Evolutionary conservation across 1,139 yeast species (phyloP), one percentile per base, ranked within the genome.

Genomic region (Waltiozyma sp.): DNA sequence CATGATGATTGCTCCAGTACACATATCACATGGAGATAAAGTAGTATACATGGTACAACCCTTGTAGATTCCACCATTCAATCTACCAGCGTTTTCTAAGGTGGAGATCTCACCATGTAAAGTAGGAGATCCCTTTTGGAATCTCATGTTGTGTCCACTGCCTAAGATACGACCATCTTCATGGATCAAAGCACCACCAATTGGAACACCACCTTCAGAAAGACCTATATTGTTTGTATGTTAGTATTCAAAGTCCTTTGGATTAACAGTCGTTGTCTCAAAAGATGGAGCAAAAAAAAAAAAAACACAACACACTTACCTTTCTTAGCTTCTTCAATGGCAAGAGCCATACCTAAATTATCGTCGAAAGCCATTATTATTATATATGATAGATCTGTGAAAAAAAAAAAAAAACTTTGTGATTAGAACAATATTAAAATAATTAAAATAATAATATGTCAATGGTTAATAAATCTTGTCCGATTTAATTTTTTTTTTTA

Each of bases 51-150:
- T 77, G 50, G 81, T 83, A 63, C 80, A 80, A 57, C 69, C 73
- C 65, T 72, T 84, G 70, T 83, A 83, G 23, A 70, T 71, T 34
- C 67, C 66, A 5, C 86, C 89, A 19, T 75, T 73, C 44, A 89
- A 69, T 56, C 96, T 75, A 14, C 97, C 97, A 18, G 95, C 93
- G 51, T 84, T 80, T 59, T 88, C 96, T 48, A 89, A 69, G 10
- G 95, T 80, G 13, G 89, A 75, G 57, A 85, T 89, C 60, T 89
- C 97, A 21, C 95, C 97, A 56, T 89, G 97, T 47, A 89, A 69
- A 19, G 81, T 86, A 18, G 96, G 80, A 13, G 88, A 79, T 15
- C 67, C 63, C 58, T 83, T 82, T 64, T 89, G 97, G 51, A 88
- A 73, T 55, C 97, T 73, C 78, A 77, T 72, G 63, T 89, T 89